Base-by-base conservation (phyloP, 305 asterid genomes). In the Salvia sclarea region DNA sequence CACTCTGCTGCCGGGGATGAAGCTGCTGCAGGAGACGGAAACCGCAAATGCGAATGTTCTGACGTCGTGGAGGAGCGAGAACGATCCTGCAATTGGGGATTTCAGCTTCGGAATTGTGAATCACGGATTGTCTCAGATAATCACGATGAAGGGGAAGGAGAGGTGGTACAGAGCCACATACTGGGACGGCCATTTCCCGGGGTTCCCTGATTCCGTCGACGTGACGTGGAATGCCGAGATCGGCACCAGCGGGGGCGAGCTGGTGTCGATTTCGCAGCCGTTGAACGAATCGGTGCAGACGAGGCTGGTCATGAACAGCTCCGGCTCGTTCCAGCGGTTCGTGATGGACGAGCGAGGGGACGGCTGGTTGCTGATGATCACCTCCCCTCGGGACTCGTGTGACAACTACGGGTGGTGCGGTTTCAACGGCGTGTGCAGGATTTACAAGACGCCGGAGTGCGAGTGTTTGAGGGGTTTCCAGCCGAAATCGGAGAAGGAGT, bases 381-480 rank as follows among this genome's bases (percentile, higher is more conserved):
- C 61, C 1, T 12, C 41, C 28, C 77, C 77, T 10, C 52, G 57
- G 5, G 72, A 65, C 2, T 16, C 63, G 1, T 73, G 77, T 20
- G 77, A 66, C 17, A 49, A 9, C 21, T 73, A 73, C 11, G 73
- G 73, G 2, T 25, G 24, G 47, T 70, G 75, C 52, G 75, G 75
- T 54, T 44, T 41, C 8, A 72, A 72, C 22, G 28, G 76, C 5
- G 43, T 72, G 4, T 72, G 71, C 13, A 71, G 6, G 43, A 40
- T 47, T 20, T 31, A 63, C 31, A 33, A 45, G 54, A 40, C 65
- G 8, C 76, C 60, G 11, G 52, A 13, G 0, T 72, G 76, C 1
- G 76, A 72, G 71, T 72, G 76, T 14, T 22, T 54, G 9, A 40
- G 12, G 3, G 76, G 71, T 21, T 72, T 63, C 16, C 11, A 9